A percentile compares a stretch with the other conserved stretches of the same genome.
These are phyloP conservation scores for Globisporangium acanthophoron DNA, from an alignment of 352 stramenopile species.

Conservation along the genomic window DNA sequence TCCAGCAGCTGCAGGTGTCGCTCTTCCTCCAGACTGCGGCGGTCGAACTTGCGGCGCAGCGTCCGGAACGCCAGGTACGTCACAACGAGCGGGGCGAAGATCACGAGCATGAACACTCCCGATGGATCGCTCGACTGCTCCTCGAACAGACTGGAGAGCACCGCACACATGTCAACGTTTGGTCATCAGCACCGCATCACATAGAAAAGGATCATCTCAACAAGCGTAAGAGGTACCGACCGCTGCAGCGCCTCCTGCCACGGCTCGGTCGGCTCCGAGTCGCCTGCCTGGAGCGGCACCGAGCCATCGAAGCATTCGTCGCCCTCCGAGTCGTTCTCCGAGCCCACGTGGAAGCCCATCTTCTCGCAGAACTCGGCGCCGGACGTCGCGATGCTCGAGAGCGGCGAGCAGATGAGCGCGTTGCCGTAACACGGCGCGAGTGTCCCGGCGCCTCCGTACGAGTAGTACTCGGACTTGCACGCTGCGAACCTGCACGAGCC, in stretches of 20 bases:
- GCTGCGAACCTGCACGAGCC: constrained; percentile 27
- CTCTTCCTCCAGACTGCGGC: constrained; percentile 20
- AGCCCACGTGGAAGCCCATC: constrained; percentile 79
- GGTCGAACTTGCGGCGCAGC: constrained; percentile 37
- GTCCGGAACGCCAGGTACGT: constrained; percentile 46
- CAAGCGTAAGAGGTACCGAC: constrained; percentile 2
- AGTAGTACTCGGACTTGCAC: constrained; percentile 75
- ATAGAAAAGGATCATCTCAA: too few relatives aligned
- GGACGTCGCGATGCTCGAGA: constrained; percentile 45
- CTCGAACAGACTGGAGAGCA: constrained; percentile 35
- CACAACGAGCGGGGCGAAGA: constrained; percentile 53
- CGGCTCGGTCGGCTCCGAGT: constrained; percentile 50
- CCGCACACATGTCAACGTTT: background rate
- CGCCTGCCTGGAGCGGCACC: constrained; percentile 46
- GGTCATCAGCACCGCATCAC: too few relatives aligned
- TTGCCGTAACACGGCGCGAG: constrained; percentile 80
- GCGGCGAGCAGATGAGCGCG: constrained; percentile 70
- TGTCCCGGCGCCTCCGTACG: constrained; percentile 46
- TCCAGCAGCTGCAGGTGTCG: constrained; percentile 65
- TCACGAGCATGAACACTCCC: constrained; percentile 49
- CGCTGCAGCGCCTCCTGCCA: constrained; percentile 44
- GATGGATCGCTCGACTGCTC: constrained; percentile 71
- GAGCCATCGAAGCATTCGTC: constrained; percentile 82
- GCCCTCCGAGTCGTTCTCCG: constrained; percentile 55
- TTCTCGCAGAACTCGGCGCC: constrained; percentile 64